A percentile compares a stretch with the other conserved stretches of the same genome.
phyloP scores from a whole-genome alignment of 2,329 filamentous ascomycete genomes.

The Cordyceps pruinosa region DNA sequence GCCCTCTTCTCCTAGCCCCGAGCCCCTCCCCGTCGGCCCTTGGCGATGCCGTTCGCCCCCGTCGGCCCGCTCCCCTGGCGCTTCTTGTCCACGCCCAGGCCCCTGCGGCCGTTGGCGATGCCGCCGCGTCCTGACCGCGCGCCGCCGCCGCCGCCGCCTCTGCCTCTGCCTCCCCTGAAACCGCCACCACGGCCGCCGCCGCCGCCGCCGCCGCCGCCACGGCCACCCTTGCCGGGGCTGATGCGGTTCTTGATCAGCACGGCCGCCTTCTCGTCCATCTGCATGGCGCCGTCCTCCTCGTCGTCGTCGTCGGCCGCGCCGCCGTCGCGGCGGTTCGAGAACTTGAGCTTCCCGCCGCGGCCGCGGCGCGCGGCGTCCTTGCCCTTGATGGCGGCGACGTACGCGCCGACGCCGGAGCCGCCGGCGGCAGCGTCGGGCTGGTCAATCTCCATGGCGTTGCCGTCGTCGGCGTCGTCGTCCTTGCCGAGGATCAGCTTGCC shows the following conservation, averaged over 20 bases:
- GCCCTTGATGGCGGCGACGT: constrained; percentile 61
- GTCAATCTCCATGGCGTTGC: constrained; percentile 58
- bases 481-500: constrained; percentile 73
- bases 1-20: background rate
- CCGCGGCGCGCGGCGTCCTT: constrained; percentile 59
- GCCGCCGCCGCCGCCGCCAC: constrained; percentile 20
- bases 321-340: constrained; percentile 53
- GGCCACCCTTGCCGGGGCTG: constrained; percentile 29
- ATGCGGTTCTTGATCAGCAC: constrained; percentile 46
- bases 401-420: constrained; percentile 56
- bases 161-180: constrained; percentile 28
- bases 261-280: constrained; percentile 46
- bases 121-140: constrained; percentile 29
- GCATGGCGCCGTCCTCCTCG: constrained; percentile 34
- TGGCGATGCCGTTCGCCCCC: constrained; percentile 32
- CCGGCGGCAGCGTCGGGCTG: constrained; percentile 46
- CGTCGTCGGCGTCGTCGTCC: constrained; percentile 41
- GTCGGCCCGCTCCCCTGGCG: constrained; percentile 34
- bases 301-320: constrained; percentile 39
- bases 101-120: constrained; percentile 37
- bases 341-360: constrained; percentile 62
- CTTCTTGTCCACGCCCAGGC: constrained; percentile 46
- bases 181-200: constrained; percentile 24
- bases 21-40: constrained; percentile 30
- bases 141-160: constrained; percentile 22